Conservation (phyloP, 2,329 filamentous ascomycete species). For the Pseudogymnoascus pannorum region DNA sequence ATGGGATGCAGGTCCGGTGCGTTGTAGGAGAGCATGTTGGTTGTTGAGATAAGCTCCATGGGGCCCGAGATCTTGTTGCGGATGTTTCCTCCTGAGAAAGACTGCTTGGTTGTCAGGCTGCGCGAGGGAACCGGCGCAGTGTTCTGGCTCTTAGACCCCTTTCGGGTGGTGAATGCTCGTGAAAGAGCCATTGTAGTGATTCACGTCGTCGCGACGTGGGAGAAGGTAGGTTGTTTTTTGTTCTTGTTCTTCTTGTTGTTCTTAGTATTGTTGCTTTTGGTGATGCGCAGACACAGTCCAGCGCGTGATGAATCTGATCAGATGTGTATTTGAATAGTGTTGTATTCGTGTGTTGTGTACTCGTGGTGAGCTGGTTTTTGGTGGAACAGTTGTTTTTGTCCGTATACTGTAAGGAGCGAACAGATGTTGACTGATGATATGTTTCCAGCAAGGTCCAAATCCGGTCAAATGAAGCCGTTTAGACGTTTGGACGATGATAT, state of each 20-base stretch:
- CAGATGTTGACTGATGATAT: not conserved
- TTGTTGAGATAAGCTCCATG: constrained; percentile 82
- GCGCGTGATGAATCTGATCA: constrained; percentile 1
- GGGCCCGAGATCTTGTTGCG: constrained; percentile 74
- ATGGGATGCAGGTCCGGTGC: constrained; percentile 66
- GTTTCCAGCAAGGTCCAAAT: not conserved
- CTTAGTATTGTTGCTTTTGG: not conserved
- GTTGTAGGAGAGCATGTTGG: constrained; percentile 93
- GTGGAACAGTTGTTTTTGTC: not conserved
- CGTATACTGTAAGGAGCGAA: not conserved
- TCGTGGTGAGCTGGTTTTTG: constrained; percentile 6
- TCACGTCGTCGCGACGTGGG: not conserved
- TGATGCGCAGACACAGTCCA: constrained; percentile 8
- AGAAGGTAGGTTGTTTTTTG: not conserved
- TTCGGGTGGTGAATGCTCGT: constrained; percentile 62
- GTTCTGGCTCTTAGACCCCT: constrained; percentile 37
- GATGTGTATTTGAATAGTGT: not conserved
- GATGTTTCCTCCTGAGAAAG: constrained; percentile 21
- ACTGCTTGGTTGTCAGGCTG: constrained; percentile 24
- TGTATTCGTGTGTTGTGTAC: not conserved
- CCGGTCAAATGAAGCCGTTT: not conserved
- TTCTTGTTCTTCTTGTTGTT: not conserved
- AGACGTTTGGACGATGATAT: not conserved
- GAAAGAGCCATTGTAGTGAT: constrained; percentile 45
- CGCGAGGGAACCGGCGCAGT: constrained; percentile 20